These are phyloP conservation scores for Alternaria metachromatica DNA, from an alignment of 2,329 filamentous ascomycete genomes.

Conservation along the genomic window DNA sequence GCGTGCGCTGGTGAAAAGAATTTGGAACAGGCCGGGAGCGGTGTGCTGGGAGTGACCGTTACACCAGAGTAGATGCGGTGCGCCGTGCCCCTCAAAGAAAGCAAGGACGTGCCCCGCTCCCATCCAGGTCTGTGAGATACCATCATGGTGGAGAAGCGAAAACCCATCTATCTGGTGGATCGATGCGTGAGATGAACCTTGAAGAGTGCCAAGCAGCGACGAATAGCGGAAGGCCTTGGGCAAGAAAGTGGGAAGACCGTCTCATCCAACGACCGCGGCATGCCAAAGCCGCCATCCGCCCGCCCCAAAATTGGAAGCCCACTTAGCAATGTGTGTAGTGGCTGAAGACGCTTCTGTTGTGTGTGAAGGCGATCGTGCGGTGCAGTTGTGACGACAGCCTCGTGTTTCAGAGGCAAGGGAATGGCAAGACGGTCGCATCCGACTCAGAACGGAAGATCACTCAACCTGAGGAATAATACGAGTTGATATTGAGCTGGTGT, in stretches of 20 bases:
- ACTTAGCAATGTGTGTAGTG: neutral
- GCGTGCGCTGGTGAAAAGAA: neutral
- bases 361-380: neutral
- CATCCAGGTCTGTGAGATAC: slow-evolving; percentile 16
- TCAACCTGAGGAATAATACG: neutral
- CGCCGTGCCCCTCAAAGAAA: slow-evolving; percentile 25
- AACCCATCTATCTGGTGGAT: slow-evolving; percentile 23
- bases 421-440: neutral
- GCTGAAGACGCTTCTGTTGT: neutral
- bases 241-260: slow-evolving; percentile 12
- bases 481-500: neutral
- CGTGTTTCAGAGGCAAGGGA: neutral
- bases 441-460: neutral
- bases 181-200: neutral
- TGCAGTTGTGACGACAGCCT: neutral
- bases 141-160: slow-evolving; percentile 32
- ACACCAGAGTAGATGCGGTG: slow-evolving; percentile 32
- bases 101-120: slow-evolving; percentile 17
- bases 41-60: slow-evolving; percentile 35
- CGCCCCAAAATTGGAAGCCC: slow-evolving; percentile 10
- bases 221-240: slow-evolving; percentile 11
- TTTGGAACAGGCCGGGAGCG: slow-evolving; percentile 30
- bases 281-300: slow-evolving; percentile 1
- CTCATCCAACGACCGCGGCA: slow-evolving; percentile 10
- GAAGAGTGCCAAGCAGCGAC: slow-evolving; percentile 16